Percentiles rank a stretch among this genome's conserved stretches.
phyloP scores from a whole-genome alignment of 2,329 filamentous ascomycete species.

The Pseudogymnoascus verrucosus region DNA sequence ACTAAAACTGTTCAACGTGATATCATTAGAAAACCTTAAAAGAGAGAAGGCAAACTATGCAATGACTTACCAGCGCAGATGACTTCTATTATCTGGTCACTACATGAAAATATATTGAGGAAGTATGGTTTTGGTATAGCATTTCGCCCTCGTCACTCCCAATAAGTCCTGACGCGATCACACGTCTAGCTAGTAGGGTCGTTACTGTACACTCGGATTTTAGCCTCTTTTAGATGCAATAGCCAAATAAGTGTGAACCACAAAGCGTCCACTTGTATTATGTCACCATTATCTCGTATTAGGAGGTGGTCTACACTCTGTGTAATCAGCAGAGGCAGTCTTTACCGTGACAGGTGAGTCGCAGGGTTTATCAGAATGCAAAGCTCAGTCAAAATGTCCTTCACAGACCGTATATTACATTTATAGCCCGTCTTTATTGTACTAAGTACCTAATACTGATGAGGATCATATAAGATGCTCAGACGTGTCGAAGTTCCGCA shows the following conservation, averaged over 20 bases:
- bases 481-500: background rate
- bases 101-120: too few relatives aligned
- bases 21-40: background rate
- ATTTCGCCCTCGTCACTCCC: too few relatives aligned
- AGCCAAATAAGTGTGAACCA: background rate
- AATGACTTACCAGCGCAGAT: background rate
- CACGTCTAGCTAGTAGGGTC: too few relatives aligned
- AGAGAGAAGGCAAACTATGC: background rate
- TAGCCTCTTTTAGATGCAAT: background rate
- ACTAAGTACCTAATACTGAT: background rate
- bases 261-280: background rate
- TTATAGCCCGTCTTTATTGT: background rate
- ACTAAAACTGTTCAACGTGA: background rate
- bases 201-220: background rate
- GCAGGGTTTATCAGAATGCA: background rate
- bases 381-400: background rate
- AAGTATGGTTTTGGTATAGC: too few relatives aligned
- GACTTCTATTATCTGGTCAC: background rate
- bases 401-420: background rate
- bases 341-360: background rate
- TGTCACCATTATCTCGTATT: background rate
- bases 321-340: background rate
- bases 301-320: background rate
- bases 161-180: too few relatives aligned
- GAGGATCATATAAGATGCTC: background rate